Evolutionary conservation across 2,329 filamentous ascomycete genomes (phyloP).

Genomic region (Meredithiella fracta): DNA sequence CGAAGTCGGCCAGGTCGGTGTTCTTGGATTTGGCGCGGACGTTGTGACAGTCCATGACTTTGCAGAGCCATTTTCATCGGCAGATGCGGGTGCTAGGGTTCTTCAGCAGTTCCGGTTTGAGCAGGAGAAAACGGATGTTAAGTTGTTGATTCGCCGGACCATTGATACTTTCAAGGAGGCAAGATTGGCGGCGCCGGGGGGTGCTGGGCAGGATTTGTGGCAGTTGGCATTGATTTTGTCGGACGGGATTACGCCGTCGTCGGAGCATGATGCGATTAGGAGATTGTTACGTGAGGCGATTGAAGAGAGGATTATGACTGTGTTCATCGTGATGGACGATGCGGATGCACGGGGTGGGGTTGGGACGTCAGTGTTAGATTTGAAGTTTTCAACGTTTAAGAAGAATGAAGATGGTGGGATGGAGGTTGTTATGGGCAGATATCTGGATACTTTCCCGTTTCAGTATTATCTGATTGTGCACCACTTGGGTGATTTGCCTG

Average conservation of each 20-base stretch:
- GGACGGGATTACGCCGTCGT: constrained; percentile 74
- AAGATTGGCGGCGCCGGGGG: constrained; percentile 33
- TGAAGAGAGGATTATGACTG: constrained; percentile 91
- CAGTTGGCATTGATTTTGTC: constrained; percentile 87
- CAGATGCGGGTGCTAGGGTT: constrained; percentile 15
- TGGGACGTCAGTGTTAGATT: constrained; percentile 56
- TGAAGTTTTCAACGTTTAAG: constrained; percentile 74
- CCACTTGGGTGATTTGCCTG: constrained; percentile 77
- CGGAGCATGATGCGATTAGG: constrained; percentile 66
- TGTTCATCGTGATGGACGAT: constrained; percentile 90
- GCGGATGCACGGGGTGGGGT: constrained; percentile 16
- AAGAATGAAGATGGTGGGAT: constrained; percentile 43
- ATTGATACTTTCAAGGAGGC: constrained; percentile 71
- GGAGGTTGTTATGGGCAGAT: constrained; percentile 68
- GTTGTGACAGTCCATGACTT: constrained; percentile 72
- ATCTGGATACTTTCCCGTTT: constrained; percentile 92
- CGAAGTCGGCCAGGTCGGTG: constrained; percentile 82
- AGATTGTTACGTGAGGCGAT: constrained; percentile 72
- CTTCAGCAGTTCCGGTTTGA: constrained; percentile 58
- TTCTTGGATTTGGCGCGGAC: constrained; percentile 74
- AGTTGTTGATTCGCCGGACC: constrained; percentile 56
- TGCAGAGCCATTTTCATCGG: constrained; percentile 61
- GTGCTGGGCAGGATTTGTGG: constrained; percentile 59
- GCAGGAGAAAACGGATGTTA: constrained; percentile 75
- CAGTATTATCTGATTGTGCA: constrained; percentile 92